phyloP scores from a whole-genome alignment of 805 yeast species.

The Myxozyma neotropica region DNA sequence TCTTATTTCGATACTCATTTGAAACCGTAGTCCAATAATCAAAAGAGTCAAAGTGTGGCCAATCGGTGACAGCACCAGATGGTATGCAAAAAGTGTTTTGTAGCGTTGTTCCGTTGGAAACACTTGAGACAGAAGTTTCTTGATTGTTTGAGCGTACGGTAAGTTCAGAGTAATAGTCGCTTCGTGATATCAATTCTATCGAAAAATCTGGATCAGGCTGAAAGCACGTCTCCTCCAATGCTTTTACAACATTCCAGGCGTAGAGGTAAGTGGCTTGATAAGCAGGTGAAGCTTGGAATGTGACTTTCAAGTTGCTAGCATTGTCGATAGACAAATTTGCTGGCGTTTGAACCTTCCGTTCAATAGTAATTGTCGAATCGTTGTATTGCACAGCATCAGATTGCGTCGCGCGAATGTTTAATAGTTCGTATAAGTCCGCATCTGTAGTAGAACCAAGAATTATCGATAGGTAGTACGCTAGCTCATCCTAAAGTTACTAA shows the following conservation, averaged over 20 bases:
- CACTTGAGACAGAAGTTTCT: not conserved
- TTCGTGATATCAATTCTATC: not conserved
- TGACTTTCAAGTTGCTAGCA: not conserved
- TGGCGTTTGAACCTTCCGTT: not conserved
- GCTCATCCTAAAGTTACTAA: not conserved
- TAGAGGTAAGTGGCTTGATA: not conserved
- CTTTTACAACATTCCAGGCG: not conserved
- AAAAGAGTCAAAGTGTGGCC: conserved; percentile 5
- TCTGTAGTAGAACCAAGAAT: not conserved
- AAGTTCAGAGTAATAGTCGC: not conserved
- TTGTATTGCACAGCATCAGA: not conserved
- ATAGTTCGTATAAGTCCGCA: not conserved
- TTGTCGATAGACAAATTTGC: not conserved
- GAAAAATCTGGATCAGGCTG: not conserved
- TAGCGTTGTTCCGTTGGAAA: not conserved
- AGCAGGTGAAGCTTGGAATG: conserved; percentile 3
- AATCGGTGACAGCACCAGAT: not conserved
- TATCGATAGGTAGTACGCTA: conserved; percentile 2
- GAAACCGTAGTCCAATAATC: not conserved
- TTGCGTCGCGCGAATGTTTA: not conserved
- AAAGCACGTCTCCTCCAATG: not conserved
- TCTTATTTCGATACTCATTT: not conserved
- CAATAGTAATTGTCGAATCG: not conserved
- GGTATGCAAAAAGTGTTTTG: not conserved
- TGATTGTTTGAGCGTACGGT: not conserved